A percentile compares a stretch with the other conserved stretches of the same genome.
phyloP scores from a whole-genome alignment of 2,329 filamentous ascomycete species.

The Onygenales sp. region DNA sequence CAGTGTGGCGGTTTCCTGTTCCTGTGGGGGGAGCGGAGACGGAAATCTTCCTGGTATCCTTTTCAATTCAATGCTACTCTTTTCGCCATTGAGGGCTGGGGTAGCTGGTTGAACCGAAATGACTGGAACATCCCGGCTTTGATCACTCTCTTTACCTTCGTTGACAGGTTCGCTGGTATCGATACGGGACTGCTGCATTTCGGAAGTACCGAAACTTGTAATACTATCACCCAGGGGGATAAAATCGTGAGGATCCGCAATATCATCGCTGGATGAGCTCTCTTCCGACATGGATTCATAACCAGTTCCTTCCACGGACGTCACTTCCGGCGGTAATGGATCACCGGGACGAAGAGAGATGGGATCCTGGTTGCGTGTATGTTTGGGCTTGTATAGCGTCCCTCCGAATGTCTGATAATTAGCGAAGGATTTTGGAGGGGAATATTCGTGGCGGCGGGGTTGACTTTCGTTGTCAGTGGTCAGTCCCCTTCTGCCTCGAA shows the following conservation, averaged over 20 bases:
- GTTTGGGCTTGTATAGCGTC: slow-evolving; percentile 19
- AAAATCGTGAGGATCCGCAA: slow-evolving; percentile 11
- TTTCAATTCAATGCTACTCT: slow-evolving; percentile 33
- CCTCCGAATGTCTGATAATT: slow-evolving; percentile 23
- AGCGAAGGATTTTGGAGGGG: slow-evolving; percentile 24
- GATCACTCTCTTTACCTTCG: background rate
- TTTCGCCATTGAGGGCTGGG: slow-evolving; percentile 31
- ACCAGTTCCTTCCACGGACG: slow-evolving; percentile 56
- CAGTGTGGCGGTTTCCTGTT: background rate
- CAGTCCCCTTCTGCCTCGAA: slow-evolving; percentile 37
- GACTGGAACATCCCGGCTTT: slow-evolving; percentile 25
- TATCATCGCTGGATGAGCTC: slow-evolving; percentile 34
- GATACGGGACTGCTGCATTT: slow-evolving; percentile 7
- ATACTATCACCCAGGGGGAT: background rate
- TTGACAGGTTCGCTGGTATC: background rate
- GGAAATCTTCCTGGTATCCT: slow-evolving; percentile 54
- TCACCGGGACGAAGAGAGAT: slow-evolving; percentile 37
- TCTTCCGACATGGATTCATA: slow-evolving; percentile 51
- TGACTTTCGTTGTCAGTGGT: slow-evolving; percentile 3
- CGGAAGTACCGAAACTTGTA: background rate
- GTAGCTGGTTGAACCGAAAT: slow-evolving; percentile 41
- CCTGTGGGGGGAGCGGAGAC: background rate
- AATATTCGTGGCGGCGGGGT: slow-evolving; percentile 21
- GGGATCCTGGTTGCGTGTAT: background rate
- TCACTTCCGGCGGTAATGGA: slow-evolving; percentile 61